These are phyloP conservation scores for Agrostemma githago DNA, from an alignment of 148 eudicot species.

Conservation along the genomic window DNA sequence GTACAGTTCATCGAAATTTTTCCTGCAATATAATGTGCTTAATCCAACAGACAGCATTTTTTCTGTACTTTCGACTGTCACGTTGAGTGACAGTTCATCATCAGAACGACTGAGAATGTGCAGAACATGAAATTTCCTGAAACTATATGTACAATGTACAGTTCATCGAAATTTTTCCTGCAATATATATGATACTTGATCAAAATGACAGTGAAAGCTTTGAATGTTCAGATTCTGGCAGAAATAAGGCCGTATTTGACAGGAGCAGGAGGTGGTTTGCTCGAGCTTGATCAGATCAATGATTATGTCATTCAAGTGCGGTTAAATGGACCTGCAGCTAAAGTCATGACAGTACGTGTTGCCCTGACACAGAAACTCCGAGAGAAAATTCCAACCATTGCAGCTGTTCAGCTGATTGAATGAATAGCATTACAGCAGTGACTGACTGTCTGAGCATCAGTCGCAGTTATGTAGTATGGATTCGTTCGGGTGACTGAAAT, in stretches of 20 bases:
- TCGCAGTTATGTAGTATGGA: neutral
- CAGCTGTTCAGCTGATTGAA: slow-evolving; percentile 79
- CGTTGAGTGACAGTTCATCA: neutral
- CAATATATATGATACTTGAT: too few relatives aligned
- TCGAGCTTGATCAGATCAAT: slow-evolving; percentile 61
- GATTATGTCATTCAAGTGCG: slow-evolving; percentile 64
- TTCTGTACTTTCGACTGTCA: neutral
- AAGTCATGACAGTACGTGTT: slow-evolving; percentile 93
- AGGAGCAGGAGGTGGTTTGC: slow-evolving; percentile 92
- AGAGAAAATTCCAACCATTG: slow-evolving; percentile 79
- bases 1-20: slow-evolving; percentile 2
- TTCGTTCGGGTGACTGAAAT: neutral
- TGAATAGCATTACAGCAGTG: slow-evolving; percentile 29
- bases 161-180: too few relatives aligned
- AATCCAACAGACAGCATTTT: neutral
- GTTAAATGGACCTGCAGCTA: slow-evolving; percentile 82
- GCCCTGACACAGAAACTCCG: slow-evolving; percentile 84
- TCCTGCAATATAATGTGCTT: neutral
- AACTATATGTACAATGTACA: too few relatives aligned
- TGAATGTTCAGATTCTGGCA: slow-evolving; percentile 50
- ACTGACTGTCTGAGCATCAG: neutral
- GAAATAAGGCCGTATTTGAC: slow-evolving; percentile 87
- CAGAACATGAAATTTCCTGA: neutral
- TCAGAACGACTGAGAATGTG: neutral
- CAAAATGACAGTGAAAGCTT: neutral